Conservation (phyloP, 2,329 filamentous ascomycete species). For the Fusarium illudens region DNA sequence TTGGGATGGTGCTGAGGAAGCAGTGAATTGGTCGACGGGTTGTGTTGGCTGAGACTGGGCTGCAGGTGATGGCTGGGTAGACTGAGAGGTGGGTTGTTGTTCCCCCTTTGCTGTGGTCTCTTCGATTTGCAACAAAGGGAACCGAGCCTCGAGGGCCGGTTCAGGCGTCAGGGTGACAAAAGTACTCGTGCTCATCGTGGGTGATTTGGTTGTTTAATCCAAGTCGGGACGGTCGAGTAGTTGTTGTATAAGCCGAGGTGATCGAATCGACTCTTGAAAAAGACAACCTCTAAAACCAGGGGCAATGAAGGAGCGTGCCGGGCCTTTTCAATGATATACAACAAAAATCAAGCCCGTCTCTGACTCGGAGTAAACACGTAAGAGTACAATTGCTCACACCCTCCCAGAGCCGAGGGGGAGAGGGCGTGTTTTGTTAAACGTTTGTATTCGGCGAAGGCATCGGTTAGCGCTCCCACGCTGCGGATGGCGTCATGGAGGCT, state of each 20-base stretch:
- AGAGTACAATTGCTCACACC: slow-evolving; percentile 8
- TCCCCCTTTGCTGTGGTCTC: slow-evolving; percentile 2
- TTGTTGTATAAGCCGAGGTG: neutral
- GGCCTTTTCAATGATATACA: slow-evolving; percentile 3
- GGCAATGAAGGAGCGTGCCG: neutral
- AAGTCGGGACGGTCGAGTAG: neutral
- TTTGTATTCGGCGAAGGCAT: neutral
- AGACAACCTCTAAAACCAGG: neutral
- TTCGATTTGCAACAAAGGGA: neutral
- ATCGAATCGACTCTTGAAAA: neutral
- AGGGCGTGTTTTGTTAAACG: slow-evolving; percentile 12
- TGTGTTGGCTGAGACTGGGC: slow-evolving; percentile 15
- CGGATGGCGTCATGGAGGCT: slow-evolving; percentile 35
- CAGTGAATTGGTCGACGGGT: neutral
- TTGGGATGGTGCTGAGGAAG: neutral
- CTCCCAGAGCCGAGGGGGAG: neutral
- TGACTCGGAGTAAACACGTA: slow-evolving; percentile 4
- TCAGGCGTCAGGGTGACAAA: slow-evolving; percentile 31
- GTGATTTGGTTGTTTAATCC: neutral
- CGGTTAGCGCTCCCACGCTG: slow-evolving; percentile 13
- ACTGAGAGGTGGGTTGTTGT: neutral
- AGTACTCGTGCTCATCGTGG: slow-evolving; percentile 25
- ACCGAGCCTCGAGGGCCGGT: slow-evolving; percentile 4
- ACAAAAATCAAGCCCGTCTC: neutral
- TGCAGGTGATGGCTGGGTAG: neutral